Evolutionary conservation across 1,284 basidiomycete species (phyloP), one percentile per base, ranked within the genome.

Genomic region (Somion occarium): DNA sequence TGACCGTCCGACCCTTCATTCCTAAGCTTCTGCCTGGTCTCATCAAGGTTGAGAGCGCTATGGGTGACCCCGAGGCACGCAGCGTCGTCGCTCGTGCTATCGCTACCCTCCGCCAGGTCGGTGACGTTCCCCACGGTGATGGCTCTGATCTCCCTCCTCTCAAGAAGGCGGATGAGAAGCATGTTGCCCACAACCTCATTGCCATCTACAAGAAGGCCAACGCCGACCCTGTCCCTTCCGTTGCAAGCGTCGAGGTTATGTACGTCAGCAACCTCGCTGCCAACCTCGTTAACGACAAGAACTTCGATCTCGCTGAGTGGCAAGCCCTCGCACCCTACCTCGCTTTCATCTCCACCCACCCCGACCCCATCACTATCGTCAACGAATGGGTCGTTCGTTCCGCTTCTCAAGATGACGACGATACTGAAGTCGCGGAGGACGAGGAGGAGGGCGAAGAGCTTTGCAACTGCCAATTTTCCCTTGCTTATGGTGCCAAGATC

Each of bases 401-500:
- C 51, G 93, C 93, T 52, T 81, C 85, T 59, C 87, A 91, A 59
- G 88, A 82, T 57, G 78, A 77, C 38, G 84, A 84, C 7, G 88
- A 88, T 4, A 83, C 79, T 19, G 79, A 83, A 42, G 85, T 76
- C 53, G 76, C 74, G 52, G 91, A 93, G 20, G 93, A 96, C 60
- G 94, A 97, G 69, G 95, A 97, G 73, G 93, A 96, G 74, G 94
- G 94, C 60, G 95, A 97, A 73, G 92, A 96, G 68, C 82, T 98
- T 64, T 97, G 94, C 80, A 96, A 98, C 81, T 95, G 90, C 82
- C 93, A 94, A 72, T 97, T 95, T 83, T 96, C 93, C 53, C 83
- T 97, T 56, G 95, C 95, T 55, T 98, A 98, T 70, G 95, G 94
- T 88, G 94, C 94, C 69, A 97, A 98, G 83, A 98, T 98, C 64